Evolutionary conservation across 2,329 filamentous ascomycete genomes (phyloP).

Genomic region (Cercospora sp.): DNA sequence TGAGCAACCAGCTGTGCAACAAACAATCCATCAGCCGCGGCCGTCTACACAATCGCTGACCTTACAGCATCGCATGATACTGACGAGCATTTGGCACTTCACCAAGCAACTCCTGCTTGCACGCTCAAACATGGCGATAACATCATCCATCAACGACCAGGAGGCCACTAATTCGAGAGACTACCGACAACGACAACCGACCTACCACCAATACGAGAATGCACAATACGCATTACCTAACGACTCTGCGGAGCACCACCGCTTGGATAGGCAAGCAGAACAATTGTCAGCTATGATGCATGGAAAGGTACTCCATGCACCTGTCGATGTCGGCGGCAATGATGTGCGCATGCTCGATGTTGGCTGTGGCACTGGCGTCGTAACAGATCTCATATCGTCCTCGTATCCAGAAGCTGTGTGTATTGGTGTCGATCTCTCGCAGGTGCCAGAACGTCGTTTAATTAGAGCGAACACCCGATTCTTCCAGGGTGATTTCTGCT

Average conservation of each 20-base stretch:
- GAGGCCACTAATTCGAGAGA: neutral
- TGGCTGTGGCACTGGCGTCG: constrained; percentile 34
- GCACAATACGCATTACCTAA: constrained; percentile 14
- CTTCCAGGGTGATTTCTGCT: constrained; percentile 20
- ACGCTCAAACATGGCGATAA: neutral
- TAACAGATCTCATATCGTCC: constrained; percentile 32
- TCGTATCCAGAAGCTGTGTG: constrained; percentile 35
- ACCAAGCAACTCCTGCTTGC: neutral
- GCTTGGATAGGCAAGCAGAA: constrained; percentile 29
- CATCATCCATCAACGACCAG: neutral
- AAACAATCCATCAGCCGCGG: neutral
- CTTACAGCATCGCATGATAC: neutral
- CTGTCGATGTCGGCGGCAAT: neutral
- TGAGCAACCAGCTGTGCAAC: neutral
- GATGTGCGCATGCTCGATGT: constrained; percentile 11
- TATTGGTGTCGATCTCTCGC: constrained; percentile 40
- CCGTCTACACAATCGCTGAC: neutral
- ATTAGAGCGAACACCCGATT: constrained; percentile 15
- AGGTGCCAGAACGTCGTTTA: constrained; percentile 17
- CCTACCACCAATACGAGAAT: constrained; percentile 8
- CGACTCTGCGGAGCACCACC: constrained; percentile 24
- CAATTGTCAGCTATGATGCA: constrained; percentile 27
- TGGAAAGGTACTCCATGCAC: constrained; percentile 21
- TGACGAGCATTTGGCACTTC: neutral
- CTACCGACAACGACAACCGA: neutral